Conservation (phyloP, 805 yeast species). For the Spathaspora hagerdaliae region DNA sequence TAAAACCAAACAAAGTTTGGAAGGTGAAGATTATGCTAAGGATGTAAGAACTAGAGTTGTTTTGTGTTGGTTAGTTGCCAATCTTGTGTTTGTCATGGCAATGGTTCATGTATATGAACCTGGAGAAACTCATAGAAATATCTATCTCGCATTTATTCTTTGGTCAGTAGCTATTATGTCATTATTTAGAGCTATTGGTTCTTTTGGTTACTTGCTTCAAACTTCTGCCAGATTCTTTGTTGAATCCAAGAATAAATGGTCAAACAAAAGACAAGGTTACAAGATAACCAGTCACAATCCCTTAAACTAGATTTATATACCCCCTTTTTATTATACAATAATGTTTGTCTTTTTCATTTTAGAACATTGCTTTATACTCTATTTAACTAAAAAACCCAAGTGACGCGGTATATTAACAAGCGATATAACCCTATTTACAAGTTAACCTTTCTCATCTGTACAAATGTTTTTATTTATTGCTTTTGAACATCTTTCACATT, state of each 20-base stretch:
- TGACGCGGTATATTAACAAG: too few relatives aligned
- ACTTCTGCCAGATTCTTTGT: constrained; percentile 32
- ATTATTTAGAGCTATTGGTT: constrained; percentile 77
- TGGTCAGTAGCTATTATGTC: constrained; percentile 93
- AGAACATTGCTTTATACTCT: not conserved
- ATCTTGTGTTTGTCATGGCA: constrained; percentile 78
- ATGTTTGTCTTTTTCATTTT: not conserved
- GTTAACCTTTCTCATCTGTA: not conserved
- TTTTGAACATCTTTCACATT: constrained; percentile 56
- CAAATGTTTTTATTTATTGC: not conserved
- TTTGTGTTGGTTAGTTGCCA: constrained; percentile 86
- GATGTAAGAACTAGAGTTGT: constrained; percentile 94
- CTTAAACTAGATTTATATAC: constrained; percentile 17
- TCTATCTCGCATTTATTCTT: constrained; percentile 75
- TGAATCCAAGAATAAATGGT: constrained; percentile 38
- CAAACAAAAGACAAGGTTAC: constrained; percentile 37
- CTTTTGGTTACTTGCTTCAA: constrained; percentile 60
- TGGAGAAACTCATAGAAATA: constrained; percentile 55
- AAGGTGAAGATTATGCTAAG: constrained; percentile 83
- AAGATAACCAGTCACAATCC: constrained; percentile 28
- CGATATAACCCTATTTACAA: not conserved
- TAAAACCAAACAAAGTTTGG: constrained; percentile 20
- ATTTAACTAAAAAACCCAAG: too few relatives aligned
- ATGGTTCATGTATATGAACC: constrained; percentile 79
- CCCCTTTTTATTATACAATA: not conserved